A percentile compares a stretch with the other conserved stretches of the same genome.
Evolutionary conservation across 208 protist species (phyloP).

Genomic region (Leishmania turanica): DNA sequence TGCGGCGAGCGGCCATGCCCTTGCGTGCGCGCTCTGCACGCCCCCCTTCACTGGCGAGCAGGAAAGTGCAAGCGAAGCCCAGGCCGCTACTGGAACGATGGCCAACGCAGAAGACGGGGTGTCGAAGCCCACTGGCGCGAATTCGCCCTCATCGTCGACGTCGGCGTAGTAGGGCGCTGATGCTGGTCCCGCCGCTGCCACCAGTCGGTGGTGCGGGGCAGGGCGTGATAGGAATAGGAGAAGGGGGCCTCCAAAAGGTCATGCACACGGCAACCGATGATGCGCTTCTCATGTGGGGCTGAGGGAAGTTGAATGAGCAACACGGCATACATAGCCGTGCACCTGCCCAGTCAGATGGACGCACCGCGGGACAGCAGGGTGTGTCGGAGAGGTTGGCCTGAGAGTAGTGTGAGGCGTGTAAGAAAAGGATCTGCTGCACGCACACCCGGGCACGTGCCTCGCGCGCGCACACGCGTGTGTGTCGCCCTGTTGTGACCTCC

Average conservation of each 20-base stretch:
- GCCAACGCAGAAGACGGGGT: background rate
- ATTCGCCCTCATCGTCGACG: background rate
- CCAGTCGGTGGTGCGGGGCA: background rate
- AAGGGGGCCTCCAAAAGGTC: conserved; percentile 16
- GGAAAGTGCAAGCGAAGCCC: conserved; percentile 13
- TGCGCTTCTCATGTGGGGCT: background rate
- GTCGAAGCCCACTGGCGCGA: background rate
- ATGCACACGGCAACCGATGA: conserved; percentile 13
- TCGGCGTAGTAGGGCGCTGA: background rate
- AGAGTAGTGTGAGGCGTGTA: background rate
- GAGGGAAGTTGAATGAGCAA: conserved; percentile 1
- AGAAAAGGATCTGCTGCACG: background rate
- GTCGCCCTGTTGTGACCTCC: background rate
- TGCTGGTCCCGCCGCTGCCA: background rate
- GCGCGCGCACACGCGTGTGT: background rate
- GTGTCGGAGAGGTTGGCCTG: background rate
- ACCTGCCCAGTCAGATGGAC: background rate
- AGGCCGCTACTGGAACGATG: background rate
- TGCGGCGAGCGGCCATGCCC: conserved; percentile 24
- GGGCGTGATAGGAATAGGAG: background rate
- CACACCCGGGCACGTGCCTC: background rate
- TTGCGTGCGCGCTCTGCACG: conserved; percentile 4
- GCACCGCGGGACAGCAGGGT: background rate
- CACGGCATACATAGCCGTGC: background rate
- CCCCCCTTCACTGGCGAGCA: conserved; percentile 13